A percentile compares a stretch with the other conserved stretches of the same genome.
phyloP scores from a whole-genome alignment of 805 yeast genomes.

The Kuraishia capsulata region DNA sequence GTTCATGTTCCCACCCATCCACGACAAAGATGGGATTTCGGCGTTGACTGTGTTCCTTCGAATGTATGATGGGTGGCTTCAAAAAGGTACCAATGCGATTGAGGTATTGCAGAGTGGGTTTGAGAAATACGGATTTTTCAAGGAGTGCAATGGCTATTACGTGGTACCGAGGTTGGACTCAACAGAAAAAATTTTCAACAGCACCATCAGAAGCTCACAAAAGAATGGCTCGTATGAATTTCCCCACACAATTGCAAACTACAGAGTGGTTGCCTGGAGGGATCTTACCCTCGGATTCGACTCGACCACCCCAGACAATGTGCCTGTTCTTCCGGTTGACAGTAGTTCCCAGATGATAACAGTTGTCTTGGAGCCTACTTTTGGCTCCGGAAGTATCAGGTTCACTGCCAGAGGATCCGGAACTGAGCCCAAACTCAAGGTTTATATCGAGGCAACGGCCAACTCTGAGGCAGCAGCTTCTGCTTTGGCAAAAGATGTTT shows the following conservation, averaged over 20 bases:
- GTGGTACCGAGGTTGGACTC: slow-evolving; percentile 43
- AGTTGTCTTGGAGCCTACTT: slow-evolving; percentile 28
- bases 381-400: slow-evolving; percentile 40
- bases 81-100: slow-evolving; percentile 27
- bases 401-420: slow-evolving; percentile 93
- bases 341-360: slow-evolving; percentile 83
- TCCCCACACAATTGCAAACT: slow-evolving; percentile 49
- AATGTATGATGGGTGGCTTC: slow-evolving; percentile 45
- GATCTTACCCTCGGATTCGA: slow-evolving; percentile 83
- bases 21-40: slow-evolving; percentile 89
- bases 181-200: slow-evolving; percentile 46
- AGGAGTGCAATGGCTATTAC: slow-evolving; percentile 84
- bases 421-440: slow-evolving; percentile 90
- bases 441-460: slow-evolving; percentile 76
- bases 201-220: slow-evolving; percentile 20
- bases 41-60: slow-evolving; percentile 74
- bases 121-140: slow-evolving; percentile 65
- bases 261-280: slow-evolving; percentile 58
- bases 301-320: slow-evolving; percentile 46
- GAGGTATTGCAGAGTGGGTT: slow-evolving; percentile 52
- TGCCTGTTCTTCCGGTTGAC: slow-evolving; percentile 66
- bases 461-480: slow-evolving; percentile 35
- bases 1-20: slow-evolving; percentile 75
- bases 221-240: slow-evolving; percentile 12
- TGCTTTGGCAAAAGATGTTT: slow-evolving; percentile 48